These are phyloP conservation scores for Pseudogymnoascus sp. DNA, from an alignment of 2,329 filamentous ascomycete species.

Conservation along the genomic window DNA sequence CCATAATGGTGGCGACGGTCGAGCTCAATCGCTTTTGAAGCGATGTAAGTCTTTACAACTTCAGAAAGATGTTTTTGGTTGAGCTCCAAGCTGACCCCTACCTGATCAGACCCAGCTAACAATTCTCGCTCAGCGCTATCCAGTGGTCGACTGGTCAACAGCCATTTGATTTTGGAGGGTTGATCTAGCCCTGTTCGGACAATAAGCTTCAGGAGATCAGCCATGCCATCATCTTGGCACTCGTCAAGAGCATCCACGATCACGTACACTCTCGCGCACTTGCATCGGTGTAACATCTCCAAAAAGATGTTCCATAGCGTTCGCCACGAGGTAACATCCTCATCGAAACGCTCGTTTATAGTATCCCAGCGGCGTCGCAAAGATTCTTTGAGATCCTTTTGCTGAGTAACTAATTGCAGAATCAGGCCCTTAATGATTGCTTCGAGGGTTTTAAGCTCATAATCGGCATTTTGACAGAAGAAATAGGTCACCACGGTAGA, in stretches of 20 bases:
- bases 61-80: too few relatives aligned
- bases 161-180: constrained; percentile 24
- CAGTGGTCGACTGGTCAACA: constrained; percentile 26
- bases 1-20: too few relatives aligned
- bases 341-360: not conserved
- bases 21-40: too few relatives aligned
- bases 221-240: constrained; percentile 12
- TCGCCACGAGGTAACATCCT: constrained; percentile 8
- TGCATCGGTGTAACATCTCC: constrained; percentile 9
- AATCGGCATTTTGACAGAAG: too few relatives aligned
- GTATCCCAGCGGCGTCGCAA: constrained; percentile 11
- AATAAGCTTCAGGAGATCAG: constrained; percentile 10
- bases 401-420: too few relatives aligned
- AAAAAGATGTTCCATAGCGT: constrained; percentile 11
- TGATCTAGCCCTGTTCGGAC: constrained; percentile 16
- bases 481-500: not conserved
- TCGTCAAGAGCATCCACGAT: constrained; percentile 18
- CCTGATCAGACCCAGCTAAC: constrained; percentile 20
- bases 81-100: constrained; percentile 18
- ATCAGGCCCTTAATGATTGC: too few relatives aligned
- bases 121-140: constrained; percentile 21
- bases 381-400: too few relatives aligned
- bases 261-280: constrained; percentile 14
- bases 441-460: too few relatives aligned
- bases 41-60: too few relatives aligned